Percentiles rank a stretch among this genome's conserved stretches.
Conservation (phyloP, 208 protist species). For the Blastocrithidia nonstop region DNA sequence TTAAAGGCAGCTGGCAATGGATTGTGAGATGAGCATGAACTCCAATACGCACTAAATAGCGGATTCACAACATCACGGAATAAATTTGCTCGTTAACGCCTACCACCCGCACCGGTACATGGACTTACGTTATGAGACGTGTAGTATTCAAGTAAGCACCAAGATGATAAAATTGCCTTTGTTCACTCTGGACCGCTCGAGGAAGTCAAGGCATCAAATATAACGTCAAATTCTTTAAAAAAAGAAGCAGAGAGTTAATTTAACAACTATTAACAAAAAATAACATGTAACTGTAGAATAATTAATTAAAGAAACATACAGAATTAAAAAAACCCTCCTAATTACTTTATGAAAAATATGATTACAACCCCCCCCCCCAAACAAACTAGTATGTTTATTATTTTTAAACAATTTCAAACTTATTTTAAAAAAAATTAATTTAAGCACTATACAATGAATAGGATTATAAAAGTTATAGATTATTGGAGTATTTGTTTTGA, state of each 20-base stretch:
- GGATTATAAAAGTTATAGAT: too few species aligned
- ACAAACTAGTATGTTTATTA: too few species aligned
- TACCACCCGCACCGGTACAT: conserved; percentile 57
- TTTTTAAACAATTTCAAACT: too few species aligned
- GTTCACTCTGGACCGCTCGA: conserved; percentile 69
- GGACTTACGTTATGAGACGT: conserved; percentile 82
- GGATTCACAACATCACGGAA: conserved; percentile 68
- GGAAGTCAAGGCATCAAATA: conserved; percentile 23
- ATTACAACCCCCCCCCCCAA: too few species aligned
- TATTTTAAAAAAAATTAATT: too few species aligned
- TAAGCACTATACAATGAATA: too few species aligned
- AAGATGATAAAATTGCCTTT: conserved; percentile 43
- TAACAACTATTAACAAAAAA: not conserved
- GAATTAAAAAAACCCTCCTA: not conserved
- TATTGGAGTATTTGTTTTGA: too few species aligned
- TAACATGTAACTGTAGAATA: too few species aligned
- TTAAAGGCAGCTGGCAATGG: conserved; percentile 63
- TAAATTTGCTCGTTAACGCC: conserved; percentile 43
- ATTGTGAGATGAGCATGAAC: conserved; percentile 68
- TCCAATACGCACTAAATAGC: conserved; percentile 47
- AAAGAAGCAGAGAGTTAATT: too few species aligned
- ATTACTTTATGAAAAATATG: too few species aligned
- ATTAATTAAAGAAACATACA: too few species aligned
- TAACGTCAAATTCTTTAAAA: conserved; percentile 10
- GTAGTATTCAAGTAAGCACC: conserved; percentile 50